phyloP scores from a whole-genome alignment of 2,329 filamentous ascomycete genomes.

The Claviceps monticola region DNA sequence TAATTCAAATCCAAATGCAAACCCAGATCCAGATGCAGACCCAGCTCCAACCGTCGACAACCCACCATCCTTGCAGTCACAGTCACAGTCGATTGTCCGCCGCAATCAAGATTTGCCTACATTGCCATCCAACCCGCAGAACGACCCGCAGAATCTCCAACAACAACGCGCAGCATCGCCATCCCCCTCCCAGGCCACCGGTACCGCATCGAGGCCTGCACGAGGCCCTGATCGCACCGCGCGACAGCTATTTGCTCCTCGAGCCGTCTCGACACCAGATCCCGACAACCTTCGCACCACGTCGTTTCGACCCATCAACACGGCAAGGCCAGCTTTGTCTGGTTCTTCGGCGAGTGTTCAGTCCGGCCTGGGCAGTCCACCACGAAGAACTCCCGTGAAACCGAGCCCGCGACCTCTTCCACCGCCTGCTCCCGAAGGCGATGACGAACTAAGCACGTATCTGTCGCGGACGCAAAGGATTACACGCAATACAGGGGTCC shows the following conservation, averaged over 20 bases:
- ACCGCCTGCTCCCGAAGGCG: constrained; percentile 22
- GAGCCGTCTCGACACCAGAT: background rate
- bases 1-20: background rate
- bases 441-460: constrained; percentile 18
- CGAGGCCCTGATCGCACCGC: background rate
- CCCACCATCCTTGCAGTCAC: constrained; percentile 4
- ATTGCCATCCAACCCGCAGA: constrained; percentile 50
- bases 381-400: constrained; percentile 26
- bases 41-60: background rate
- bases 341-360: constrained; percentile 8
- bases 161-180: constrained; percentile 26
- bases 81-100: constrained; percentile 7
- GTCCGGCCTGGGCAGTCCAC: constrained; percentile 22
- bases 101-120: constrained; percentile 21
- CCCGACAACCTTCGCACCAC: constrained; percentile 10
- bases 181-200: constrained; percentile 14
- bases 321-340: constrained; percentile 5
- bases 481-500: constrained; percentile 19
- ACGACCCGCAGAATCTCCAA: constrained; percentile 44
- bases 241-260: background rate
- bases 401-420: constrained; percentile 34
- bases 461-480: constrained; percentile 15
- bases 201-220: constrained; percentile 4
- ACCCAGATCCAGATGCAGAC: background rate
- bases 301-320: constrained; percentile 9